Conservation (phyloP, 2,329 filamentous ascomycete genomes). For the Fusarium papillatum region DNA sequence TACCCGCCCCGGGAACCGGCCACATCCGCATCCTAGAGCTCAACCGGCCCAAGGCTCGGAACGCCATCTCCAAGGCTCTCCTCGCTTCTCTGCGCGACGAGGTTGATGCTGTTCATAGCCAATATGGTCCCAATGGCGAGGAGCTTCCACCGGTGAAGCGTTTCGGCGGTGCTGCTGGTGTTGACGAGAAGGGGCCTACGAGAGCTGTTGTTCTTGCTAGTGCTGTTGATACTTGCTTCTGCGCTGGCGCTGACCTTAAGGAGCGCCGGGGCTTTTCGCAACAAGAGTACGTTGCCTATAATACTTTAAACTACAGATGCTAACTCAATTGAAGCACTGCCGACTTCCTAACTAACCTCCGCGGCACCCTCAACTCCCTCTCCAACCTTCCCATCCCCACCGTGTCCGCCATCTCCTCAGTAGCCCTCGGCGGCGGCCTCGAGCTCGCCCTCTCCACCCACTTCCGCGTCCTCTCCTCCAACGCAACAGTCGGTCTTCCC, state of each 20-base stretch:
- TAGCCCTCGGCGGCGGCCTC: slow-evolving; percentile 92
- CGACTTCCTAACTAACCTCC: slow-evolving; percentile 83
- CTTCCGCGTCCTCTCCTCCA: slow-evolving; percentile 88
- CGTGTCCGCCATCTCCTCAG: slow-evolving; percentile 87
- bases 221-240: slow-evolving; percentile 89
- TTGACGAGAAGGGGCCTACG: slow-evolving; percentile 69
- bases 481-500: slow-evolving; percentile 84
- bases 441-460: slow-evolving; percentile 93
- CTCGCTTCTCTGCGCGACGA: slow-evolving; percentile 79
- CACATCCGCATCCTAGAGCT: slow-evolving; percentile 91
- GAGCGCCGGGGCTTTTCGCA: slow-evolving; percentile 83
- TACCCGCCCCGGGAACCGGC: slow-evolving; percentile 84
- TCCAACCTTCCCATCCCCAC: slow-evolving; percentile 87
- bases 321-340: slow-evolving; percentile 70
- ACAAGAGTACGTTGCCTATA: slow-evolving; percentile 74
- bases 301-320: not conserved
- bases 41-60: slow-evolving; percentile 87
- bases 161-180: slow-evolving; percentile 60
- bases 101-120: slow-evolving; percentile 77
- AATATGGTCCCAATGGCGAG: slow-evolving; percentile 69
- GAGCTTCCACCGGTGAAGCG: slow-evolving; percentile 58
- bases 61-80: slow-evolving; percentile 88
- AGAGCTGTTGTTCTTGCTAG: slow-evolving; percentile 88
- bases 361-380: slow-evolving; percentile 81
- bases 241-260: slow-evolving; percentile 94